Evolutionary conservation across 805 yeast genomes (phyloP), one percentile per base, ranked within the genome.

Genomic region (Torulaspora quercuum): DNA sequence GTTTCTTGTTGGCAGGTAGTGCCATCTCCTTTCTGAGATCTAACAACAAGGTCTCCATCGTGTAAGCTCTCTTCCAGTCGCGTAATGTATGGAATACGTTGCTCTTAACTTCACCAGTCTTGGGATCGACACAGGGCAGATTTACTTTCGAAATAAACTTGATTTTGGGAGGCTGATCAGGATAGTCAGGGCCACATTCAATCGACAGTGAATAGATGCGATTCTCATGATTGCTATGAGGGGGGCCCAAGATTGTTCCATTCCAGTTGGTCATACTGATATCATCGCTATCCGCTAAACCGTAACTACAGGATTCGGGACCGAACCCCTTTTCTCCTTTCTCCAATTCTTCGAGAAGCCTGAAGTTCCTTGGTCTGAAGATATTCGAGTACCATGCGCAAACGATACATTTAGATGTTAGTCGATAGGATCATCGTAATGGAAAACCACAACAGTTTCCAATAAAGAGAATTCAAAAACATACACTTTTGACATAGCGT

Each of bases 271-370:
- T 83, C 95, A 92, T 86, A 34, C 88, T 69, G 49, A 89, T 85
- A 59, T 92, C 99, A 53, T 85, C 95, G 45, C 82, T 79, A 53
- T 86, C 90, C 15, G 86, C 79, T 30, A 92, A 72, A 0, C 99
- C 99, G 55, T 92, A 87, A 14, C 97, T 90, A 60, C 95, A 89
- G 10, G 95, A 84, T 62, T 92, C 97, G 16, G 97, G 92, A 13
- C 97, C 97, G 31, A 85, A 70, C 13, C 98, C 99, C 62, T 92
- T 92, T 59, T 92, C 99, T 32, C 98, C 98, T 55, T 90, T 90
- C 63, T 94, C 99, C 48, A 92, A 72, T 66, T 92, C 99, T 65
- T 92, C 99, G 45, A 92, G 73, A 21, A 92, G 76, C 59, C 95
- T 84, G 65, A 92, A 92, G 61, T 86, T 89, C 64, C 99, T 79